phyloP scores from a whole-genome alignment of 495 filamentous ascomycete species.

The Baudoinia panamericana region DNA sequence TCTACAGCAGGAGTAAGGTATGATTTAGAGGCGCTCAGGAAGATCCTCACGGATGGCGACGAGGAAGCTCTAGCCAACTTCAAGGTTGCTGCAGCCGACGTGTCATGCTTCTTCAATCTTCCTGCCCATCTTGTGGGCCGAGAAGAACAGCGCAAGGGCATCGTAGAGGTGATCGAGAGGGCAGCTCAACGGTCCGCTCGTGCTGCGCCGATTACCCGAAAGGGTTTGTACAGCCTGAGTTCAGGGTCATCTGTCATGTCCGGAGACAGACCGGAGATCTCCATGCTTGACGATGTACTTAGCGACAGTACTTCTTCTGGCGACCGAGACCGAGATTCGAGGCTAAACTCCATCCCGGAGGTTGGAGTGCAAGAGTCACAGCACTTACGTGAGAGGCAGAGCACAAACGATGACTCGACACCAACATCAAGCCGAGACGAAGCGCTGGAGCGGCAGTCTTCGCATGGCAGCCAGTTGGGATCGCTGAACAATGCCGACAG shows the following conservation, averaged over 20 bases:
- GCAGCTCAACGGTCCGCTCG: conserved; percentile 36
- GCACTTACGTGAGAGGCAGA: too few species aligned
- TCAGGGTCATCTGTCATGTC: conserved; percentile 27
- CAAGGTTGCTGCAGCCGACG: conserved; percentile 57
- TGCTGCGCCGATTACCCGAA: conserved; percentile 34
- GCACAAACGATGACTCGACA: not conserved
- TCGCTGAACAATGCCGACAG: conserved; percentile 7
- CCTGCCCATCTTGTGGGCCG: conserved; percentile 70
- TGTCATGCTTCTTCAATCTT: conserved; percentile 76
- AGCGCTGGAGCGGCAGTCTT: conserved; percentile 23
- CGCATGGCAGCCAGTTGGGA: conserved; percentile 14
- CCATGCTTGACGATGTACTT: conserved; percentile 10
- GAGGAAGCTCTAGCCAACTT: conserved; percentile 52
- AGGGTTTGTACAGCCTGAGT: conserved; percentile 35
- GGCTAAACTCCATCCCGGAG: conserved; percentile 15
- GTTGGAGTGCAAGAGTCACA: conserved; percentile 4
- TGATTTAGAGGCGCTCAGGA: conserved; percentile 56
- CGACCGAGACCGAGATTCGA: conserved; percentile 8
- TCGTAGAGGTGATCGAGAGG: conserved; percentile 60
- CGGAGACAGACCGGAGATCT: conserved; percentile 12
- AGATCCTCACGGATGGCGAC: conserved; percentile 64
- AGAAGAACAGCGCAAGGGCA: conserved; percentile 50
- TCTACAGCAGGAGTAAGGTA: conserved; percentile 68
- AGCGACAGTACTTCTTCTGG: conserved; percentile 18
- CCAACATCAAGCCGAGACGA: conserved; percentile 4